Evolutionary conservation across 495 filamentous ascomycete species (phyloP).

Genomic region (Aspergillus cavernicola): DNA sequence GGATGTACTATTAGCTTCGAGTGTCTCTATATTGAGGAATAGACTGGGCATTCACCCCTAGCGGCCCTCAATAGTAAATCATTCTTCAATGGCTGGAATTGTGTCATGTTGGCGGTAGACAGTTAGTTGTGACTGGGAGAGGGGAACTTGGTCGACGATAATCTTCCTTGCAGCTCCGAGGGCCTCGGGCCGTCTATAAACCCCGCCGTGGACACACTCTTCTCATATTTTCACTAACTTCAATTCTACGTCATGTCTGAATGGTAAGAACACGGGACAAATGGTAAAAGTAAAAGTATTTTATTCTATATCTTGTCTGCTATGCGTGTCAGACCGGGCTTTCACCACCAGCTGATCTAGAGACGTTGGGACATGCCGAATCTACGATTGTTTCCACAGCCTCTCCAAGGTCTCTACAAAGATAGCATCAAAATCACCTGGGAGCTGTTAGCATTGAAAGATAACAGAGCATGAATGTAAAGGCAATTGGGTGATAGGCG

Average conservation of each 20-base stretch:
- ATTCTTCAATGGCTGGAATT: conserved; percentile 81
- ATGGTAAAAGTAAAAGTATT: background rate
- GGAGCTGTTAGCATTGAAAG: conserved; percentile 10
- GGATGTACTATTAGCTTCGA: conserved; percentile 25
- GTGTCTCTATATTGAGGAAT: background rate
- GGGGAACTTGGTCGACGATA: conserved; percentile 15
- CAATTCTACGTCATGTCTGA: background rate
- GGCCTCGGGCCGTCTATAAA: conserved; percentile 18
- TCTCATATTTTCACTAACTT: background rate
- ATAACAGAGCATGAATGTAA: conserved; percentile 2
- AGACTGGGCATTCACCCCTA: conserved; percentile 58
- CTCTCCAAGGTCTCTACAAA: background rate
- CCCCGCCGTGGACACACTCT: conserved; percentile 1
- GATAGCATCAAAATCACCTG: background rate
- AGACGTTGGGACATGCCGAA: too few species aligned
- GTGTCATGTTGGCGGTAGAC: conserved; percentile 46
- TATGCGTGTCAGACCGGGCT: background rate
- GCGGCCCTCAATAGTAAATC: conserved; percentile 86
- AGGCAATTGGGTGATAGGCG: conserved; percentile 24
- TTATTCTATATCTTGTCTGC: background rate
- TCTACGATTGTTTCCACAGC: background rate
- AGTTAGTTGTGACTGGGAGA: conserved; percentile 18
- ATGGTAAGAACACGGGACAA: too few species aligned
- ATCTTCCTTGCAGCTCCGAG: conserved; percentile 10
- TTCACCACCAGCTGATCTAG: too few species aligned